A percentile compares a stretch with the other conserved stretches of the same genome.
Conservation (phyloP, 345 rosid species). For the Eucalyptus coolabah region DNA sequence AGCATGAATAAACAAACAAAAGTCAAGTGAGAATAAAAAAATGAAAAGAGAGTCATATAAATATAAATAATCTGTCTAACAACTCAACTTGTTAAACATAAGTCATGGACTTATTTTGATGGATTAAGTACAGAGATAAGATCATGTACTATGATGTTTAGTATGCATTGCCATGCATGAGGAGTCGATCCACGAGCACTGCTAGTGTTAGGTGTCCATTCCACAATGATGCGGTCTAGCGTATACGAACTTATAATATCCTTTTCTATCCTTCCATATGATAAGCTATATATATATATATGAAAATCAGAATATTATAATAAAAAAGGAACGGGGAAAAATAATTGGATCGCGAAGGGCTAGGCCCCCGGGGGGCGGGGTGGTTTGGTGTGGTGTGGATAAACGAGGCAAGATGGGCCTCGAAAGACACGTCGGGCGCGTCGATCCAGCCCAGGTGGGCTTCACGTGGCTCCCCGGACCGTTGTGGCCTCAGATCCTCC, state of each 20-base stretch:
- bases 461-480: constrained; percentile 28
- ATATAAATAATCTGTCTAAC: no score
- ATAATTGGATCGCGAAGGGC: background rate
- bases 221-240: background rate
- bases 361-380: background rate
- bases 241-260: background rate
- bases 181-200: background rate
- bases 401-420: background rate
- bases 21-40: no score
- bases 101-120: no score
- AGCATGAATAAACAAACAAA: rapidly evolving
- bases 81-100: no score
- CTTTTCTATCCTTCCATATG: background rate
- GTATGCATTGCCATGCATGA: no score
- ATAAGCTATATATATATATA: background rate
- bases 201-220: background rate
- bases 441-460: constrained; percentile 8
- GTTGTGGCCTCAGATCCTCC: constrained; percentile 26
- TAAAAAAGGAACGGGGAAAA: background rate
- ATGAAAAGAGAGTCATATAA: no score
- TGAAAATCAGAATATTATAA: background rate
- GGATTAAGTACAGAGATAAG: no score
- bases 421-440: constrained; percentile 3
- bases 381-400: background rate
- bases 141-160: no score